Percentiles rank a stretch among this genome's conserved stretches.
phyloP scores from a whole-genome alignment of 2,329 filamentous ascomycete species.

The Pleurostoma richardsiae region DNA sequence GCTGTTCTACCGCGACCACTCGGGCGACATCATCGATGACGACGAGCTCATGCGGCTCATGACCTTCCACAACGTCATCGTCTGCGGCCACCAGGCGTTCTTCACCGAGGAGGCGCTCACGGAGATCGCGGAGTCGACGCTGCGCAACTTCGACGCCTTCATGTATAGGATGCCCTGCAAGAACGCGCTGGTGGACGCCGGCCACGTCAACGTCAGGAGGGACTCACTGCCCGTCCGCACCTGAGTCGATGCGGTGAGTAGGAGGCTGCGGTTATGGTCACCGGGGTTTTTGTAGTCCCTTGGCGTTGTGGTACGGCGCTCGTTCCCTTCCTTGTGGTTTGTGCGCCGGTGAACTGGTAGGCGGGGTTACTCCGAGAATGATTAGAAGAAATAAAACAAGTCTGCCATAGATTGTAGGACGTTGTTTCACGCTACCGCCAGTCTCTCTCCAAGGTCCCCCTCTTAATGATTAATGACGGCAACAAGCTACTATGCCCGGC shows the following conservation, averaged over 20 bases:
- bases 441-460: too few relatives aligned
- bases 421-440: too few relatives aligned
- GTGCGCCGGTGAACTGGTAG: too few relatives aligned
- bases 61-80: conserved; percentile 63
- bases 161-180: conserved; percentile 23
- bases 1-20: conserved; percentile 63
- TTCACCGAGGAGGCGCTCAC: conserved; percentile 61
- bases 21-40: conserved; percentile 60
- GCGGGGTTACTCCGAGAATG: too few relatives aligned
- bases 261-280: too few relatives aligned
- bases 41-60: conserved; percentile 61
- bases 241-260: conserved; percentile 6
- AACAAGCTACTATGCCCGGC: too few relatives aligned
- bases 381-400: too few relatives aligned
- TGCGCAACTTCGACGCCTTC: conserved; percentile 50
- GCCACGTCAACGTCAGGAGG: conserved; percentile 13
- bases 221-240: conserved; percentile 29
- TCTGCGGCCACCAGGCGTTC: conserved; percentile 66
- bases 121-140: conserved; percentile 57
- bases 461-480: too few relatives aligned
- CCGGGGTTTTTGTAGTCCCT: too few relatives aligned
- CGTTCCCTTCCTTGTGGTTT: too few relatives aligned
- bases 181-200: conserved; percentile 27
- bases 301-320: too few relatives aligned
- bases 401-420: too few relatives aligned